A percentile compares a stretch with the other conserved stretches of the same genome.
Evolutionary conservation across 257 asterid species (phyloP).

Genomic region (Lycium barbarum): DNA sequence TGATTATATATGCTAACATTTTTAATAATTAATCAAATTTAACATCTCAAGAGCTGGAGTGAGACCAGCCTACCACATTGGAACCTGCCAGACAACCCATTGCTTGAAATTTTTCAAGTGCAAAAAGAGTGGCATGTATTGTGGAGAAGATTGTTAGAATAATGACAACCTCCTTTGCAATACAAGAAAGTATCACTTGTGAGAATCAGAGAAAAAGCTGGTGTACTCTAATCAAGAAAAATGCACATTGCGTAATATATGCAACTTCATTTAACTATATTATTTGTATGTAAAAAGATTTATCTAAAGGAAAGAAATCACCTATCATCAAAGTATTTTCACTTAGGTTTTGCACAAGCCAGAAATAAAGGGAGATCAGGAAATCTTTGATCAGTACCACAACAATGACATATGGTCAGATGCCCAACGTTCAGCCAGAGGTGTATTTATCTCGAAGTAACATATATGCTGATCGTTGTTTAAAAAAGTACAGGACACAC

Average conservation of each 20-base stretch:
- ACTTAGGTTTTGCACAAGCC: not conserved
- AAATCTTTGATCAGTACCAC: not conserved
- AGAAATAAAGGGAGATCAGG: not conserved
- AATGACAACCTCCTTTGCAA: slow-evolving; percentile 5
- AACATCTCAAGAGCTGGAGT: not conserved
- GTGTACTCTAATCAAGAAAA: not conserved
- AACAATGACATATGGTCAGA: slow-evolving; percentile 11
- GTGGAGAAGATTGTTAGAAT: not conserved
- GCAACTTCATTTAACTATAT: not conserved
- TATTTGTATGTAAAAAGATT: not conserved
- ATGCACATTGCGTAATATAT: not conserved
- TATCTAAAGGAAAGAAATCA: not conserved
- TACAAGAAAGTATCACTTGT: not conserved
- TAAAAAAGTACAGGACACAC: not conserved
- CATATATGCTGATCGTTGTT: not conserved
- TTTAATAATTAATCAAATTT: slow-evolving; percentile 5
- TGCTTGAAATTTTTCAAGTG: not conserved
- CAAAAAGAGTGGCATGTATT: not conserved
- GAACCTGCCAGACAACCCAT: slow-evolving; percentile 12
- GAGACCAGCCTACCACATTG: not conserved
- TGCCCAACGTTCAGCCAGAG: not conserved
- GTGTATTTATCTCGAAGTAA: slow-evolving; percentile 10
- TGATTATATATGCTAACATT: not conserved
- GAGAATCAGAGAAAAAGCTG: not conserved
- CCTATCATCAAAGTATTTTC: slow-evolving; percentile 15